A percentile compares a stretch with the other conserved stretches of the same genome.
Conservation (phyloP, 2,329 filamentous ascomycete species). For the Hypoxylon sp. region DNA sequence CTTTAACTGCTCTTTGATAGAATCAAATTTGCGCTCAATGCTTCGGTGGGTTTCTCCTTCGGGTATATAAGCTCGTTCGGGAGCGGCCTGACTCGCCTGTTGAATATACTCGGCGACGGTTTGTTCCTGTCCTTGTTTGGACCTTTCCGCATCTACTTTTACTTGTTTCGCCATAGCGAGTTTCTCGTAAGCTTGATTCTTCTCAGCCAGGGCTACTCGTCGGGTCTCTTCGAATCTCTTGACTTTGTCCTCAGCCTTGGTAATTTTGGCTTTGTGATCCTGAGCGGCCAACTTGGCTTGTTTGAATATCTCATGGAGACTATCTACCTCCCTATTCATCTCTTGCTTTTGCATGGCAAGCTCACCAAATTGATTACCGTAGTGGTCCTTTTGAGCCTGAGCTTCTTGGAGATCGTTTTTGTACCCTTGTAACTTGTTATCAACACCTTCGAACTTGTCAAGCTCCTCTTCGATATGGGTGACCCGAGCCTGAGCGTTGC, state of each 20-base stretch:
- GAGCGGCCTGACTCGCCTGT: constrained; percentile 69
- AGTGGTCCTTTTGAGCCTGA: constrained; percentile 61
- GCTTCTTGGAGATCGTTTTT: constrained; percentile 70
- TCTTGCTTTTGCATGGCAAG: constrained; percentile 65
- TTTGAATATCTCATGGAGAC: constrained; percentile 57
- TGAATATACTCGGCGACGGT: constrained; percentile 68
- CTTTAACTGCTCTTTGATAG: constrained; percentile 71
- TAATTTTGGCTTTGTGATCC: constrained; percentile 64
- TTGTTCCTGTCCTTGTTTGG: constrained; percentile 63
- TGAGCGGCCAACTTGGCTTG: constrained; percentile 54
- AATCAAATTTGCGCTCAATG: constrained; percentile 68
- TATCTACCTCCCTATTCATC: constrained; percentile 62
- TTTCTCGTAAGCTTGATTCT: constrained; percentile 71
- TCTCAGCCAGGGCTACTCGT: constrained; percentile 69
- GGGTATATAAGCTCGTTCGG: constrained; percentile 72
- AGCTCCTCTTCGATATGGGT: constrained; percentile 70
- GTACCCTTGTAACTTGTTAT: constrained; percentile 74
- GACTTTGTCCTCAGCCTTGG: constrained; percentile 70
- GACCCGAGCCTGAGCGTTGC: constrained; percentile 73
- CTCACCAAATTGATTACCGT: constrained; percentile 70
- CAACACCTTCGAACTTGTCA: constrained; percentile 76
- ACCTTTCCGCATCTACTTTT: constrained; percentile 62
- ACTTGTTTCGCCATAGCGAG: constrained; percentile 65
- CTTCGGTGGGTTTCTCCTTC: constrained; percentile 74
- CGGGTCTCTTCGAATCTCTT: constrained; percentile 65